Percentiles rank a stretch among this genome's conserved stretches.
phyloP scores from a whole-genome alignment of 805 yeast species.

The Zygosaccharomyces bisporus region DNA sequence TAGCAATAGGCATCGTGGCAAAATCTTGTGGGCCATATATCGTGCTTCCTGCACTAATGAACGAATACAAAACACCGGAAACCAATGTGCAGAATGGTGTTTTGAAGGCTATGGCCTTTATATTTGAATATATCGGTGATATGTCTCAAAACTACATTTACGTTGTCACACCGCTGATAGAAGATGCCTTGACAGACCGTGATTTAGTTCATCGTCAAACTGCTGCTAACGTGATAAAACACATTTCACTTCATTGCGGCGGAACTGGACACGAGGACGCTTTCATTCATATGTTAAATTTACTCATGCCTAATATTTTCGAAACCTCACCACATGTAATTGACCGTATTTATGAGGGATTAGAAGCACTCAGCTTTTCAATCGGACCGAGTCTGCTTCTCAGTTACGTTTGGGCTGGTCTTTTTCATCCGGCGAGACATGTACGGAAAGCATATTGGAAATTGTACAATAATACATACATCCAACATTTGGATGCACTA shows the following conservation, averaged over 20 bases:
- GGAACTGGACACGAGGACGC: constrained; percentile 79
- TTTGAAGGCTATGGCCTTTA: constrained; percentile 79
- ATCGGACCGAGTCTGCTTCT: constrained; percentile 72
- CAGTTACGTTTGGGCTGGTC: constrained; percentile 80
- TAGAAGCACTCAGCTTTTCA: constrained; percentile 66
- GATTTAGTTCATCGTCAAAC: constrained; percentile 94
- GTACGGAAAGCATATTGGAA: constrained; percentile 87
- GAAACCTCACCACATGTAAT: constrained; percentile 97
- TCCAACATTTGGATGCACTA: constrained; percentile 67
- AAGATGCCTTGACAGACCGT: constrained; percentile 86
- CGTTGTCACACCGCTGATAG: constrained; percentile 71
- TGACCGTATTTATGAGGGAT: constrained; percentile 70
- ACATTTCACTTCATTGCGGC: constrained; percentile 71
- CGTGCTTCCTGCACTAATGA: constrained; percentile 90
- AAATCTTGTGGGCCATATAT: constrained; percentile 91
- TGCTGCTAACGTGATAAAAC: constrained; percentile 82
- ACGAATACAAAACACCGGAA: constrained; percentile 90
- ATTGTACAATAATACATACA: constrained; percentile 70
- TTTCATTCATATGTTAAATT: constrained; percentile 75
- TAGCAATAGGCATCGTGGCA: constrained; percentile 95
- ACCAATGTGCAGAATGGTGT: constrained; percentile 94
- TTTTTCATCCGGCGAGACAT: constrained; percentile 88
- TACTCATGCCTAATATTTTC: constrained; percentile 81
- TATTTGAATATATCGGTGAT: constrained; percentile 88
- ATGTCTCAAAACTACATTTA: constrained; percentile 77